Conservation (phyloP, 257 asterid genomes). For the Solanum ossicruentum region DNA sequence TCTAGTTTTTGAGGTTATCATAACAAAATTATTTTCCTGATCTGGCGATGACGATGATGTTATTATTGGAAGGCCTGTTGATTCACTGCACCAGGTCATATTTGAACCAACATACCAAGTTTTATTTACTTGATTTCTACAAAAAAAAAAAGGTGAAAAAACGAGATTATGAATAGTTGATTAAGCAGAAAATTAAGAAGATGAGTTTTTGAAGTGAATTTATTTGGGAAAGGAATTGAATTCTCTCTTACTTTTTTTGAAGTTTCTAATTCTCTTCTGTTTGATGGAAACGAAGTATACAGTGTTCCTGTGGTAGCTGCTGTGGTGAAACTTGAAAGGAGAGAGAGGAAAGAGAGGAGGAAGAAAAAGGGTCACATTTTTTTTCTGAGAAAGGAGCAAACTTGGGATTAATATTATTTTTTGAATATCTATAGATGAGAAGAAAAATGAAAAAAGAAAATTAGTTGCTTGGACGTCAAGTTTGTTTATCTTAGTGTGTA, state of each 20-base stretch:
- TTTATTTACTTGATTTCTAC: constrained; percentile 12
- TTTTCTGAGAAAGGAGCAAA: constrained; percentile 12
- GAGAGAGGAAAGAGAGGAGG: neutral
- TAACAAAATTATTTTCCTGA: neutral
- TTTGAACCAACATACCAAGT: constrained; percentile 34
- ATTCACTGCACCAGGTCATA: constrained; percentile 51
- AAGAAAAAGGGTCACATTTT: neutral
- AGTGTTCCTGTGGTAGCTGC: neutral
- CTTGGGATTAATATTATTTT: constrained; percentile 1
- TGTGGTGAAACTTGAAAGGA: neutral
- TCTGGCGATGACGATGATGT: constrained; percentile 1
- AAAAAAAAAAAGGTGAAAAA: neutral
- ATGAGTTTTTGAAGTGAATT: constrained; percentile 7
- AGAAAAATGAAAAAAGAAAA: constrained; percentile 5
- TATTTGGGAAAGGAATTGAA: constrained; percentile 28
- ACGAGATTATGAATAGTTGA: neutral
- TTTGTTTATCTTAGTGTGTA: constrained; percentile 29
- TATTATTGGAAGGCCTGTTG: constrained; percentile 27
- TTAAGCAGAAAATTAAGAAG: neutral
- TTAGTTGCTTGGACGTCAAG: constrained; percentile 92
- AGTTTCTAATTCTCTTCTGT: neutral
- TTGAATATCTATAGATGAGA: neutral
- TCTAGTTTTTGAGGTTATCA: constrained; percentile 6
- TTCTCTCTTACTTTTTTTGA: neutral
- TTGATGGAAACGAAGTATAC: constrained; percentile 6